Percentiles rank a stretch among this genome's conserved stretches.
Conservation (phyloP, 2,329 filamentous ascomycete genomes). For the Bipolaris oryzae region DNA sequence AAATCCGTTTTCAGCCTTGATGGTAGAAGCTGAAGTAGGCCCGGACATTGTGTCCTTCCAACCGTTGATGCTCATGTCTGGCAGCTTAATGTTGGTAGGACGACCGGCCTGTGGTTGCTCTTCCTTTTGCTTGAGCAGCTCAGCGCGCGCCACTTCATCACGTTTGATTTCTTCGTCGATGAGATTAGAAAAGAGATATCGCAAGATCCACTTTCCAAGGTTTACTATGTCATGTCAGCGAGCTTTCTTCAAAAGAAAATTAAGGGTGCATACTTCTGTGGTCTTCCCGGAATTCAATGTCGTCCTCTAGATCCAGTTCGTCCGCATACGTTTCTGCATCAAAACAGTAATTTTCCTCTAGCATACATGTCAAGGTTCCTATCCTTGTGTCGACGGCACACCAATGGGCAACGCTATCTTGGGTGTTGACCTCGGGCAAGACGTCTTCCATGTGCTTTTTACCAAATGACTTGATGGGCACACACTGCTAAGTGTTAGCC, state of each 20-base stretch:
- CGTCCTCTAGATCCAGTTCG: constrained; percentile 74
- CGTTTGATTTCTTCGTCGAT: constrained; percentile 89
- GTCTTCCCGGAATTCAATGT: constrained; percentile 86
- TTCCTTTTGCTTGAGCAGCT: constrained; percentile 69
- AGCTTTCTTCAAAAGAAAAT: background rate
- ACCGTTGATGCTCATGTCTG: constrained; percentile 53
- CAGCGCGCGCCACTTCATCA: constrained; percentile 74
- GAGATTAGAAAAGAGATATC: constrained; percentile 87
- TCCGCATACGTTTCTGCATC: constrained; percentile 98
- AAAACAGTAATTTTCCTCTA: constrained; percentile 96
- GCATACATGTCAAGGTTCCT: constrained; percentile 84
- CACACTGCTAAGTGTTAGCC: constrained; percentile 63
- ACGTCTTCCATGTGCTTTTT: constrained; percentile 95
- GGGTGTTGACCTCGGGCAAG: constrained; percentile 81
- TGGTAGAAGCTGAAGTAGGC: constrained; percentile 56
- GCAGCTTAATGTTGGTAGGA: constrained; percentile 66
- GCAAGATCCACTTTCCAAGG: constrained; percentile 92
- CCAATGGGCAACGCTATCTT: constrained; percentile 91
- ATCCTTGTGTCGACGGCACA: constrained; percentile 94
- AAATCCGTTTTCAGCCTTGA: constrained; percentile 65
- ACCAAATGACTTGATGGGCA: constrained; percentile 88
- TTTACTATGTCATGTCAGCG: constrained; percentile 67
- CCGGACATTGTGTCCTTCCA: constrained; percentile 51
- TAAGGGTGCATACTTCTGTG: constrained; percentile 74
- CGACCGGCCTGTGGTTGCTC: constrained; percentile 62